Percentiles rank a stretch among this genome's conserved stretches.
Conservation (phyloP, 2,329 filamentous ascomycete species). For the Aspergillus glaucus region DNA sequence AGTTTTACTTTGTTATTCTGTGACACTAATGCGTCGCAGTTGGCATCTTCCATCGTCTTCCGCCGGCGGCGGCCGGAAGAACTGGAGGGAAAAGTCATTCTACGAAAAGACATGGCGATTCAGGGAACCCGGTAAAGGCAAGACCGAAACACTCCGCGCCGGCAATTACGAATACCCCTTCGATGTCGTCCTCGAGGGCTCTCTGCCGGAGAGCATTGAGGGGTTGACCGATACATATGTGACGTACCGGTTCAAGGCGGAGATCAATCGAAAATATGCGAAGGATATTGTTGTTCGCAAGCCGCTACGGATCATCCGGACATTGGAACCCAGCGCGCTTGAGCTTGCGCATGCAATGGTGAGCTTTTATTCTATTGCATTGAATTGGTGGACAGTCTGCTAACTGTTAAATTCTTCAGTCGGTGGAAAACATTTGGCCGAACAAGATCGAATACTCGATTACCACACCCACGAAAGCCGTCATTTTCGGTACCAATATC, state of each 20-base stretch:
- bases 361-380: constrained; percentile 8
- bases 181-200: constrained; percentile 63
- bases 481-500: constrained; percentile 85
- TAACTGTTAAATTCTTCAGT: constrained; percentile 27
- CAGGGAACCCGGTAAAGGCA: constrained; percentile 45
- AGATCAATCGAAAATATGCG: constrained; percentile 80
- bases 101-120: constrained; percentile 69
- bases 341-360: constrained; percentile 82
- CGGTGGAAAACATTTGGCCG: constrained; percentile 94
- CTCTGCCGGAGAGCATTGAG: constrained; percentile 77
- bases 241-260: constrained; percentile 85
- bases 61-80: constrained; percentile 30
- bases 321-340: constrained; percentile 66
- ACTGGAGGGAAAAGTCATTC: constrained; percentile 45
- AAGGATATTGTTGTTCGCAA: constrained; percentile 80
- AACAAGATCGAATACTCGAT: constrained; percentile 97
- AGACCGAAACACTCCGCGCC: constrained; percentile 54
- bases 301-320: constrained; percentile 70
- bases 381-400: neutral
- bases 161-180: constrained; percentile 84
- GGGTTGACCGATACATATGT: constrained; percentile 80
- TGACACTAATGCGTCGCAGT: constrained; percentile 11
- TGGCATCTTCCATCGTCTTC: constrained; percentile 34
- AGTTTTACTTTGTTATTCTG: no score
- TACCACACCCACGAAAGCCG: constrained; percentile 84